These are phyloP conservation scores for Calonectria pteridis DNA, from an alignment of 2,329 filamentous ascomycete species.

Conservation along the genomic window DNA sequence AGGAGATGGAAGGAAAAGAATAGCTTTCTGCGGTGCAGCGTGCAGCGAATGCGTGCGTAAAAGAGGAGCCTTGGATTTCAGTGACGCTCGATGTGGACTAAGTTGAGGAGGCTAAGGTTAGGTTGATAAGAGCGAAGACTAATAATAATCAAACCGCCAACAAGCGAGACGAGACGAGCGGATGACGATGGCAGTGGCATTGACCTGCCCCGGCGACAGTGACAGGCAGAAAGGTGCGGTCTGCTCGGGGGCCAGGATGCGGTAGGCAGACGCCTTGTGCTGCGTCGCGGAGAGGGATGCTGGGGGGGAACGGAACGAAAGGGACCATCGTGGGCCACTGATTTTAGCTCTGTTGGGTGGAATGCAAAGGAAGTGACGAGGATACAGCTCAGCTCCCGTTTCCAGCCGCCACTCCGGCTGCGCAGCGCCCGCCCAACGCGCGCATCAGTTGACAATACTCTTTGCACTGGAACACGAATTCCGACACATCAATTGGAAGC, in stretches of 20 bases:
- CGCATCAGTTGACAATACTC: conserved; percentile 17
- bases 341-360: conserved; percentile 9
- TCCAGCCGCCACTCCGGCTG: conserved; percentile 11
- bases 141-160: conserved; percentile 19
- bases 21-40: conserved; percentile 12
- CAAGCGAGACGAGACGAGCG: conserved; percentile 25
- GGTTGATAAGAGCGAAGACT: conserved; percentile 24
- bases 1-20: conserved; percentile 13
- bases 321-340: neutral
- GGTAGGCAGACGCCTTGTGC: neutral
- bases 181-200: conserved; percentile 17
- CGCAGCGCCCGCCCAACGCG: conserved; percentile 15
- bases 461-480: neutral
- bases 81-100: conserved; percentile 20
- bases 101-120: conserved; percentile 10
- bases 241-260: neutral
- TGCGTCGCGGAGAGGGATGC: neutral
- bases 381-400: conserved; percentile 2
- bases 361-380: conserved; percentile 17
- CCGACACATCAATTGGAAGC: conserved; percentile 12
- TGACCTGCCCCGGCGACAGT: neutral
- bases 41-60: conserved; percentile 15
- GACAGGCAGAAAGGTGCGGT: conserved; percentile 1
- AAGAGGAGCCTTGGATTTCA: conserved; percentile 16
- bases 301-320: neutral